Evolutionary conservation across 2,329 filamentous ascomycete species (phyloP).

Genomic region (Colletotrichum navitas): DNA sequence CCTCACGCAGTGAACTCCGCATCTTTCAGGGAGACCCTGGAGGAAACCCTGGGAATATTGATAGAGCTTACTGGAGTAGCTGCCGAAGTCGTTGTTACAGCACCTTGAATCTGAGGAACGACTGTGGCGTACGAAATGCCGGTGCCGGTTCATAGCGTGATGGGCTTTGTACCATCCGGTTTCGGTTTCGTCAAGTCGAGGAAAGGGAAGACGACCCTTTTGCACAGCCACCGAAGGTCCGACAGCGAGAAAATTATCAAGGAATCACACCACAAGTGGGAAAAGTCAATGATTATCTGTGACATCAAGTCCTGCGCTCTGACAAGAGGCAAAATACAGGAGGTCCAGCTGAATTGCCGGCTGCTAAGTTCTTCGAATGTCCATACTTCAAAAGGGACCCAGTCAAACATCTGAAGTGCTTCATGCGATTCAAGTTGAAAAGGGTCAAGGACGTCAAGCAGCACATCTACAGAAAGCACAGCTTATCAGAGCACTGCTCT

Average conservation of each 20-base stretch:
- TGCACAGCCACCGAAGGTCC: no score
- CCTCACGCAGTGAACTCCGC: neutral
- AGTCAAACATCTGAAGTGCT: slow-evolving; percentile 46
- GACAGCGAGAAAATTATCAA: neutral
- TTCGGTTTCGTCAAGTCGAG: neutral
- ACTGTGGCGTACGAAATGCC: neutral
- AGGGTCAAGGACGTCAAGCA: slow-evolving; percentile 50
- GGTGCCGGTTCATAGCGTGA: neutral
- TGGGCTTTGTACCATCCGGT: neutral
- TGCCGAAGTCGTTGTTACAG: neutral
- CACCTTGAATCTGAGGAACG: neutral
- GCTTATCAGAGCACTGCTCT: neutral
- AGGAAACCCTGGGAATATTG: neutral
- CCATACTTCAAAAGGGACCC: slow-evolving; percentile 49
- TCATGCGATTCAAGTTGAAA: slow-evolving; percentile 44
- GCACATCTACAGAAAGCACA: slow-evolving; percentile 45
- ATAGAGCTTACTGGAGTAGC: neutral
- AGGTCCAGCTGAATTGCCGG: neutral
- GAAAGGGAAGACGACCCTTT: no score
- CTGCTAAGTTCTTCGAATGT: slow-evolving; percentile 43
- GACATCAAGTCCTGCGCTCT: neutral
- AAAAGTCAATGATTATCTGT: neutral
- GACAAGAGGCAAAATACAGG: neutral
- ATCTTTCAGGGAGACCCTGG: neutral
- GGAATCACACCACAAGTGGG: neutral